These are phyloP conservation scores for Candida qinlingensis DNA, from an alignment of 805 yeast species.

Conservation along the genomic window DNA sequence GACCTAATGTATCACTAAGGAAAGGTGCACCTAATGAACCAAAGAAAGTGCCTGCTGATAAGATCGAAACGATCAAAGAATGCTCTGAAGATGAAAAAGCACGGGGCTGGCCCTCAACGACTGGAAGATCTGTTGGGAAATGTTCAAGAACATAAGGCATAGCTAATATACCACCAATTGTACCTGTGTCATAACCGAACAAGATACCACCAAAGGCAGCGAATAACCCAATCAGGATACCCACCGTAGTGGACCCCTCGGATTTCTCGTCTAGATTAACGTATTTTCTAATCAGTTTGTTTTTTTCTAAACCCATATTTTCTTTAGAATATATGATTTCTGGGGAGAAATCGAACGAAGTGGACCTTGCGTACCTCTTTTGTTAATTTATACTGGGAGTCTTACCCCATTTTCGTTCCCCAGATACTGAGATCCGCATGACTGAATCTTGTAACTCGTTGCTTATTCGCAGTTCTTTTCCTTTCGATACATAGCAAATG, in stretches of 20 bases:
- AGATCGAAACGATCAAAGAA: conserved; percentile 64
- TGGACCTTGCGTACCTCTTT: too few species aligned
- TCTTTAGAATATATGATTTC: too few species aligned
- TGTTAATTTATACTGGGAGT: too few species aligned
- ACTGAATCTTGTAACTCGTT: too few species aligned
- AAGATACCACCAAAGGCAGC: conserved; percentile 66
- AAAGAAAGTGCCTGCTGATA: conserved; percentile 64
- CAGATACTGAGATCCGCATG: too few species aligned
- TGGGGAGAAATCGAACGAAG: too few species aligned
- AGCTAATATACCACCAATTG: conserved; percentile 60
- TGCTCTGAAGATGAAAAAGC: conserved; percentile 42
- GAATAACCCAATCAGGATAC: conserved; percentile 50
- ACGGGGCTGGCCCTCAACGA: conserved; percentile 30
- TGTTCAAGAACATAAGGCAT: conserved; percentile 50
- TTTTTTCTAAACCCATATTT: conserved; percentile 26
- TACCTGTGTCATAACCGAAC: conserved; percentile 67
- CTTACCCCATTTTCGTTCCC: too few species aligned
- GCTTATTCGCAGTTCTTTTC: too few species aligned
- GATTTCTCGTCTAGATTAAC: conserved; percentile 42
- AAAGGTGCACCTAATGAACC: conserved; percentile 65
- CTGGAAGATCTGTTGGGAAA: conserved; percentile 34
- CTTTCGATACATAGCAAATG: too few species aligned
- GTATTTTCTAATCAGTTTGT: conserved; percentile 34
- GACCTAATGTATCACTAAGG: conserved; percentile 48
- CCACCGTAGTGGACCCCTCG: conserved; percentile 44